Base-by-base conservation (phyloP, 441 rosid genomes). In the Gossypium gossypioides region DNA sequence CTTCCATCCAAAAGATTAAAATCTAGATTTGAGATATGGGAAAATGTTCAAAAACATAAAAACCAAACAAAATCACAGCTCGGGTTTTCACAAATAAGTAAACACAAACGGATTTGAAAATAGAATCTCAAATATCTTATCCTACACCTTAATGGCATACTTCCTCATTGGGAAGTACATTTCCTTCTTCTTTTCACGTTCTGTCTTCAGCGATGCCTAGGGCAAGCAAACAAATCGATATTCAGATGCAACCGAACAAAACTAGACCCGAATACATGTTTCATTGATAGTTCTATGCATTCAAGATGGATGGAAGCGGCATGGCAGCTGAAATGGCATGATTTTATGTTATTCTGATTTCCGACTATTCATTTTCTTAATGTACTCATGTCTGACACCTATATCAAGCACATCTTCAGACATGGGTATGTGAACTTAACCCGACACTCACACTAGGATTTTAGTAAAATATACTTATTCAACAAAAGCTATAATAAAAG, bases 91-190 rank as follows among this genome's bases (percentile, higher is more conserved):
- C 13, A 67, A 64, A 15, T 58, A 68, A 58, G 13, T 22, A 22
- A 68, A 37, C 16, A 13, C 3, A 12, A 67, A 3, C 16, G 7
- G 71, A 21, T n/a, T 69, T 55, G 15, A 37, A 69, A 52, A 6
- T 56, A 56, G 37, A 69, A 37, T 13, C 51, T 50, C 3, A 70
- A 22, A 70, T 12, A 70, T 68, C 27, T 6, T 15, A 46, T 7
- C 29, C 75, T 86, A 86, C 67, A 85, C 90, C 81, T 86, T 89
- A 74, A 89, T 86, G 1, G 93, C 93, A 75, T 85, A 89, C 78
- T 89, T 89, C 79, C 93, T 89, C 74, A 84, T 46, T 2, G 93
- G 93, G 72, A 81, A 89, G 62, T 89, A 89, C 86, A 89, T 81
- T 27, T 86, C 93, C 37, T 69, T 83, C 90, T 89, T 89, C 88